A percentile compares a stretch with the other conserved stretches of the same genome.
Evolutionary conservation across 2,329 filamentous ascomycete species (phyloP).

Genomic region (Aspergillus versicolor): DNA sequence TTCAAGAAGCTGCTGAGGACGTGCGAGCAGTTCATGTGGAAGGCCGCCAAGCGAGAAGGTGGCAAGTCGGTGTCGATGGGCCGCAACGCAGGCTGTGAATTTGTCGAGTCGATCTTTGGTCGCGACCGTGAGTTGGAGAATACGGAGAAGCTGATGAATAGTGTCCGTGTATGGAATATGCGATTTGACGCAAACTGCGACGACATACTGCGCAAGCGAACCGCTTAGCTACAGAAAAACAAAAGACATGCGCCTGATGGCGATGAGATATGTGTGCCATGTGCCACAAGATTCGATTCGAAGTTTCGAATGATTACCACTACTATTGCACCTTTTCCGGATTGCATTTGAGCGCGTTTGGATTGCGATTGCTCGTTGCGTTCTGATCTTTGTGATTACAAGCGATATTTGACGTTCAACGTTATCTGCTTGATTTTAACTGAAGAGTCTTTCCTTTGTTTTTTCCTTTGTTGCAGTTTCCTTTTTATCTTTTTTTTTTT

Average conservation of each 20-base stretch:
- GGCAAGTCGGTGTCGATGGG: constrained; percentile 73
- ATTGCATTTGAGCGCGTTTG: constrained; percentile 39
- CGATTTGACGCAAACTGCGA: constrained; percentile 96
- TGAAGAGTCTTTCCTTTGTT: constrained; percentile 21
- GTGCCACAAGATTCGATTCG: background rate
- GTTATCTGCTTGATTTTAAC: constrained; percentile 21
- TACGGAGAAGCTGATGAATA: constrained; percentile 91
- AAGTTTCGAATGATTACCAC: background rate
- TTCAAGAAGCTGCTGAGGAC: constrained; percentile 84
- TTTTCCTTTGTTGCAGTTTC: constrained; percentile 12
- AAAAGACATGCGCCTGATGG: background rate
- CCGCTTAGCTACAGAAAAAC: constrained; percentile 28
- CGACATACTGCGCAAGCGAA: constrained; percentile 68
- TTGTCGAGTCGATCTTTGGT: constrained; percentile 94
- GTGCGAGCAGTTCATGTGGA: constrained; percentile 94
- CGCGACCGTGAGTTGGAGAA: constrained; percentile 83
- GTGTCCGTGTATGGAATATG: constrained; percentile 83
- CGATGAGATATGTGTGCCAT: background rate
- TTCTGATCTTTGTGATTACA: constrained; percentile 14
- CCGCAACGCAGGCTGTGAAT: constrained; percentile 89
- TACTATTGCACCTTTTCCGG: constrained; percentile 15
- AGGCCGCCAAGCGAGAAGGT: constrained; percentile 71
- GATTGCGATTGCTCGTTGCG: constrained; percentile 25
- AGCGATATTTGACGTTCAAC: constrained; percentile 8
- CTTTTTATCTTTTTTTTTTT: constrained; percentile 7